A percentile compares a stretch with the other conserved stretches of the same genome.
phyloP scores from a whole-genome alignment of 192 early-diverging fungal genomes.

The Gaertneriomyces semiglobifer region DNA sequence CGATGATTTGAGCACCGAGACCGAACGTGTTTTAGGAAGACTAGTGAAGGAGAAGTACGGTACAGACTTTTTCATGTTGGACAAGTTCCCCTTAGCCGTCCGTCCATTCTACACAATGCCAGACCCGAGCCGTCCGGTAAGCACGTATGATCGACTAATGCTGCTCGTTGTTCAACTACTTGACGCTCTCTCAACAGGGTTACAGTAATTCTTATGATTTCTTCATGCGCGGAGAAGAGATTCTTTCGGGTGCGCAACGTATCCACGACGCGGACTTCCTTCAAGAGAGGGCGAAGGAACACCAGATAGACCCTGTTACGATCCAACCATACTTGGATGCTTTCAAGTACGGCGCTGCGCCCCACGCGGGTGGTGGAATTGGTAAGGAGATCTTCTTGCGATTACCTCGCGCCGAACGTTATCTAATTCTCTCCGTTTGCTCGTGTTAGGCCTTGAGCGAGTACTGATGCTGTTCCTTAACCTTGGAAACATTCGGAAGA shows the following conservation, averaged over 20 bases:
- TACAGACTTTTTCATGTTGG: conserved; percentile 98
- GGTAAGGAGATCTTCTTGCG: conserved; percentile 34
- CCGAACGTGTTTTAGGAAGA: conserved; percentile 79
- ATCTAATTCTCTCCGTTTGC: background rate
- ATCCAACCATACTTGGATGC: conserved; percentile 91
- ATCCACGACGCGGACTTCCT: conserved; percentile 86
- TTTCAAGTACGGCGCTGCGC: conserved; percentile 94
- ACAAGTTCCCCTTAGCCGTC: conserved; percentile 97
- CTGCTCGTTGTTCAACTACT: conserved; percentile 10
- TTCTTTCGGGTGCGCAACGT: conserved; percentile 98
- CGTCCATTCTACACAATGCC: conserved; percentile 99
- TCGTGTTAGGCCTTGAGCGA: conserved; percentile 74
- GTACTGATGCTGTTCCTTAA: conserved; percentile 96
- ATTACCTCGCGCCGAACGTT: conserved; percentile 5
- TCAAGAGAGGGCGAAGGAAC: conserved; percentile 66
- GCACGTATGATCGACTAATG: background rate
- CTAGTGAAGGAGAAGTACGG: conserved; percentile 90
- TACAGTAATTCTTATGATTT: conserved; percentile 99
- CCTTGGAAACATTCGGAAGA: conserved; percentile 88
- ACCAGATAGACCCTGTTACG: conserved; percentile 71
- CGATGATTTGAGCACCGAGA: conserved; percentile 89
- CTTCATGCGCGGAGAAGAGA: conserved; percentile 98
- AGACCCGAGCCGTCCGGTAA: conserved; percentile 72
- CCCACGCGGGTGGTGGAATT: conserved; percentile 97
- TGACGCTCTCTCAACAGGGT: conserved; percentile 37